phyloP scores from a whole-genome alignment of 306 rosid genomes.

The Vigna reflexopilosa region DNA sequence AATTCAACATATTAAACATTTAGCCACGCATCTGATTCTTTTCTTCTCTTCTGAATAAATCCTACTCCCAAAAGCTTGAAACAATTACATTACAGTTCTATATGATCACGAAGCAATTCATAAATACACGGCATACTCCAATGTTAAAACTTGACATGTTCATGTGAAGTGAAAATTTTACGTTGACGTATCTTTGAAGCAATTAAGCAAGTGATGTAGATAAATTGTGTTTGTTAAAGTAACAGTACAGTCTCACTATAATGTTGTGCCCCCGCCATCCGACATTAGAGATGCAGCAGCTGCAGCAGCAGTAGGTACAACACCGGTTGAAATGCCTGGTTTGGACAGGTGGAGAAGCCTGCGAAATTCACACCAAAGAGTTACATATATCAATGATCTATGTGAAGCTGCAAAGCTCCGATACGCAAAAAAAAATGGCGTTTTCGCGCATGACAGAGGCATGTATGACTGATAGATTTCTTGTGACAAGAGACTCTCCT shows the following conservation, averaged over 20 bases:
- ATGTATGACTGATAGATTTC: too few relatives aligned
- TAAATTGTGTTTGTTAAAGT: neutral
- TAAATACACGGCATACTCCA: neutral
- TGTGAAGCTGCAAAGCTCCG: neutral
- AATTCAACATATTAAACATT: too few relatives aligned
- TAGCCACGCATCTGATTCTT: neutral
- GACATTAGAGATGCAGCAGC: slow-evolving; percentile 98
- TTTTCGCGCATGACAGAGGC: too few relatives aligned
- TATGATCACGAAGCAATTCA: neutral
- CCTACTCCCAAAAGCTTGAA: neutral
- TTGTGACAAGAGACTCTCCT: too few relatives aligned
- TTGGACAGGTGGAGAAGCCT: slow-evolving; percentile 96
- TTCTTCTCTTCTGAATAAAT: neutral
- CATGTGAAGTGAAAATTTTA: neutral
- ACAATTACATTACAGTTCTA: neutral
- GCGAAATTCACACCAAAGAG: slow-evolving; percentile 48
- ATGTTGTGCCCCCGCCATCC: slow-evolving; percentile 81
- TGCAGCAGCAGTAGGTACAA: slow-evolving; percentile 96
- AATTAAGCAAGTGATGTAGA: neutral
- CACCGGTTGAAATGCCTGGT: slow-evolving; percentile 92
- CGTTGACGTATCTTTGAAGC: neutral
- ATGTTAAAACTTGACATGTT: neutral
- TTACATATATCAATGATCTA: slow-evolving; percentile 26
- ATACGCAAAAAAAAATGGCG: too few relatives aligned
- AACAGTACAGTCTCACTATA: slow-evolving; percentile 47